Conservation (phyloP, 169 alveolate genomes). For the Cystoisospora suis region DNA sequence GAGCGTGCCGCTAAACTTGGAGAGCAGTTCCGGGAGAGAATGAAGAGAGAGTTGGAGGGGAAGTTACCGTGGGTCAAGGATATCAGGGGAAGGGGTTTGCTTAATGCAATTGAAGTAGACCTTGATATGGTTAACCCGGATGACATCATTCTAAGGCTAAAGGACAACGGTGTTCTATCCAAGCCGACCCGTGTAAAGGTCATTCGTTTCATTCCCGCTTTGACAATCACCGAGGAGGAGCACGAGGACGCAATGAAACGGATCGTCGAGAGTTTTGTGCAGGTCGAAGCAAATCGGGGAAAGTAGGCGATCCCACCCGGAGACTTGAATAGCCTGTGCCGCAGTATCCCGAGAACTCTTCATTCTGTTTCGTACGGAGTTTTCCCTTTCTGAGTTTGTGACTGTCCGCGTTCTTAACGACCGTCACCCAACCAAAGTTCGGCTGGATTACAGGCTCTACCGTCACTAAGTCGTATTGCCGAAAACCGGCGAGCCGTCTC, state of each 20-base stretch:
- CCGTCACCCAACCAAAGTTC: too few species aligned
- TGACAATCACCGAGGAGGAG: slow-evolving; percentile 81
- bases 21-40: background rate
- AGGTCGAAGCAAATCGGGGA: slow-evolving; percentile 54
- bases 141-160: slow-evolving; percentile 74
- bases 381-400: too few species aligned
- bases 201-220: slow-evolving; percentile 92
- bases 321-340: too few species aligned
- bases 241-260: slow-evolving; percentile 78
- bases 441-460: too few species aligned
- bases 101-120: slow-evolving; percentile 88
- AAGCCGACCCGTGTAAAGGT: slow-evolving; percentile 89
- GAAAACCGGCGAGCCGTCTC: too few species aligned
- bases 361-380: too few species aligned
- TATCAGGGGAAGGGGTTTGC: slow-evolving; percentile 87
- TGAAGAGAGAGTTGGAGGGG: slow-evolving; percentile 14
- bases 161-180: slow-evolving; percentile 85
- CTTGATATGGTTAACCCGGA: slow-evolving; percentile 68
- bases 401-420: too few species aligned
- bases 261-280: slow-evolving; percentile 72
- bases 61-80: slow-evolving; percentile 71
- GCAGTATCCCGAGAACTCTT: too few species aligned
- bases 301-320: too few species aligned
- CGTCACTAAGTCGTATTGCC: too few species aligned
- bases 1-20: slow-evolving; percentile 78